Conservation (phyloP, 176 grass and related monocot genomes). For the Eremochloa ophiuroides region DNA sequence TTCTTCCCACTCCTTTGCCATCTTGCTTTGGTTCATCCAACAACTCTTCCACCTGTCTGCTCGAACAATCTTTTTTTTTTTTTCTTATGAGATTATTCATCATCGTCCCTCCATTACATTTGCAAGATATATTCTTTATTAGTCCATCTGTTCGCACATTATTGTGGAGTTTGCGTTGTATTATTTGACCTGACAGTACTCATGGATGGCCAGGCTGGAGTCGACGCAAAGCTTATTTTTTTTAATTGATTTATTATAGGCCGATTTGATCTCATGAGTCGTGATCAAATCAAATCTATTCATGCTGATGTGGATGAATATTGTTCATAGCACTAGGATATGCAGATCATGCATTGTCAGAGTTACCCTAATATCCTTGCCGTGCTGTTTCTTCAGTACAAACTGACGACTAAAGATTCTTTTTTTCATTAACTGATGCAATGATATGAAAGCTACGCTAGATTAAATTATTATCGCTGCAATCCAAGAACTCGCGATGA, state of each 20-base stretch:
- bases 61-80: neutral
- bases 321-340: neutral
- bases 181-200: conserved; percentile 30
- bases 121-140: neutral
- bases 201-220: conserved; percentile 31
- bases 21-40: conserved; percentile 3
- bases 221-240: neutral
- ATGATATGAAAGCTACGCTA: neutral
- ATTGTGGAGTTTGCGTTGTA: conserved; percentile 25
- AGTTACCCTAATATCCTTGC: neutral
- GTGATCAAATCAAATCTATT: conserved; percentile 34
- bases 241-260: neutral
- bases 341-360: neutral
- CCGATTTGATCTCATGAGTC: neutral
- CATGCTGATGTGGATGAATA: conserved; percentile 25
- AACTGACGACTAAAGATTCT: neutral
- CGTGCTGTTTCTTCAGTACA: conserved; percentile 3
- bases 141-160: conserved; percentile 3
- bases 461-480: neutral
- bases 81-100: neutral
- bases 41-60: neutral
- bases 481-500: neutral
- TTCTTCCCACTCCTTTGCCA: conserved; percentile 38
- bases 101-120: neutral
- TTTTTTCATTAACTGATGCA: neutral